A percentile compares a stretch with the other conserved stretches of the same genome.
These are phyloP conservation scores for Corymbia calophylla DNA, from an alignment of 441 rosid species.

Conservation along the genomic window DNA sequence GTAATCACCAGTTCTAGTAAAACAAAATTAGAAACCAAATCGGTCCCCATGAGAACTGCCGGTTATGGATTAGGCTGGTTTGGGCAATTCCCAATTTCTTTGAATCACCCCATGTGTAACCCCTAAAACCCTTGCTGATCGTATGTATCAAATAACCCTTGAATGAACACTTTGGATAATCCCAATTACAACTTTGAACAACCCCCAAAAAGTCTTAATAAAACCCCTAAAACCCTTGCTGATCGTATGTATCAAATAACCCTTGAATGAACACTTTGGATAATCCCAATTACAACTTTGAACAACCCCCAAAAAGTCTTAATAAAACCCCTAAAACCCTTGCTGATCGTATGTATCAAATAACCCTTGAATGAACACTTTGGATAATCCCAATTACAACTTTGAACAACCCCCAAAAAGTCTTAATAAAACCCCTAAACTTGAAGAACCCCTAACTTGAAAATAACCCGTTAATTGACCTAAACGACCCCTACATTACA, in stretches of 20 bases:
- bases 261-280: neutral
- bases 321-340: neutral
- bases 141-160: neutral
- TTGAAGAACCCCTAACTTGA: neutral
- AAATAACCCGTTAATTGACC: neutral
- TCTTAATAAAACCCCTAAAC: neutral
- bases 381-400: neutral
- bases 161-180: neutral
- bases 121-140: neutral
- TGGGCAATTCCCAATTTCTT: too few relatives aligned
- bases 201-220: neutral
- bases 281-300: neutral
- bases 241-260: neutral
- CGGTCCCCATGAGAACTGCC: accelerated
- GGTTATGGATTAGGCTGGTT: too few relatives aligned
- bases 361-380: neutral
- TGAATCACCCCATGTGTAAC: neutral
- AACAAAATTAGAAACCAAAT: accelerated
- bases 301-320: neutral
- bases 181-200: neutral
- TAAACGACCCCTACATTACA: neutral
- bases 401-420: neutral
- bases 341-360: neutral
- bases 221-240: neutral
- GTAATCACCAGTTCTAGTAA: too few relatives aligned